Conservation (phyloP, 352 stramenopile genomes). For the Salisapilia sapeloensis region DNA sequence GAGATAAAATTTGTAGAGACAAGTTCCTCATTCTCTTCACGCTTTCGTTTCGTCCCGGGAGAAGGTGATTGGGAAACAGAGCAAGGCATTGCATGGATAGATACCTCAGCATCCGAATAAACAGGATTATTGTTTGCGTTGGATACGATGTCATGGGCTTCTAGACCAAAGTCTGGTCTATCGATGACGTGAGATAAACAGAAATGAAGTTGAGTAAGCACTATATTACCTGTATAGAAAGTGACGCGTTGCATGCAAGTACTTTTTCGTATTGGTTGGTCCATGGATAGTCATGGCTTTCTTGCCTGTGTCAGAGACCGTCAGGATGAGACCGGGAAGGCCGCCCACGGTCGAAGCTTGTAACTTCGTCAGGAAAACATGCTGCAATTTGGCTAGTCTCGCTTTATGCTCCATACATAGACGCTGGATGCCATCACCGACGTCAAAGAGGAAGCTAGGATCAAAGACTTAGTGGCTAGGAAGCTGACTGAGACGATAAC, state of each 20-base stretch:
- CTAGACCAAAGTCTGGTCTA: conserved; percentile 25
- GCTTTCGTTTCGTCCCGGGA: background rate
- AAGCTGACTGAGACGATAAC: background rate
- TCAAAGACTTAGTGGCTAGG: background rate
- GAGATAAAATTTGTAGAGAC: conserved; percentile 41
- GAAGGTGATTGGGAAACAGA: background rate
- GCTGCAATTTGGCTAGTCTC: conserved; percentile 61
- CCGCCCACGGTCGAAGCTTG: conserved; percentile 60
- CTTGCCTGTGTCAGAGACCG: conserved; percentile 78
- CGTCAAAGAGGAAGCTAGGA: conserved; percentile 79
- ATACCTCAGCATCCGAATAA: conserved; percentile 40
- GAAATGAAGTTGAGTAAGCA: background rate
- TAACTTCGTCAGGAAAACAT: conserved; percentile 78
- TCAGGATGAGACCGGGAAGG: conserved; percentile 77
- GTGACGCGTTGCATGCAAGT: conserved; percentile 66
- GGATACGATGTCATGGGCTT: conserved; percentile 15
- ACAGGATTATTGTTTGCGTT: conserved; percentile 1
- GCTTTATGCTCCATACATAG: conserved; percentile 87
- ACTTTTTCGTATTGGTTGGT: conserved; percentile 37
- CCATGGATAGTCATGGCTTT: conserved; percentile 49
- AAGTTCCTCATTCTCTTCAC: conserved; percentile 6
- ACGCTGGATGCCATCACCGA: conserved; percentile 77
- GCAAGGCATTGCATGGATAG: conserved; percentile 27
- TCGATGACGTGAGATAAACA: background rate
- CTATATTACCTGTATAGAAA: conserved; percentile 38